Evolutionary conservation across 192 early-diverging fungal species (phyloP).

Genomic region (Funneliformis geosporum): DNA sequence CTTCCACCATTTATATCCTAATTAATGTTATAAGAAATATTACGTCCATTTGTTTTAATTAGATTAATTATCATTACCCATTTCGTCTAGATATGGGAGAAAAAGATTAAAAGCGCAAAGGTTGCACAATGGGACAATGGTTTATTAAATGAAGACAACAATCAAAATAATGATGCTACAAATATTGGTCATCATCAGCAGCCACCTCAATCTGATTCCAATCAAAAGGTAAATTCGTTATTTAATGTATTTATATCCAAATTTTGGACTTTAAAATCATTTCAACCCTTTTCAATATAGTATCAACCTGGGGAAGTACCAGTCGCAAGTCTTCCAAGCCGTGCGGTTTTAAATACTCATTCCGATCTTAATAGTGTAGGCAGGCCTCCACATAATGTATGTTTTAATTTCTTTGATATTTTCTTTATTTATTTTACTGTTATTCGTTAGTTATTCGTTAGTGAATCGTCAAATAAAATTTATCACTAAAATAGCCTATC

Average conservation of each 20-base stretch:
- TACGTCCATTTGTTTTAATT: neutral
- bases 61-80: neutral
- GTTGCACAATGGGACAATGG: neutral
- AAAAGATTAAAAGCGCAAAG: constrained; percentile 4
- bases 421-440: neutral
- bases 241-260: neutral
- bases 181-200: neutral
- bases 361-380: neutral
- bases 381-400: constrained; percentile 35
- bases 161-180: neutral
- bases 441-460: neutral
- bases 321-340: constrained; percentile 6
- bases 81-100: constrained; percentile 9
- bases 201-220: neutral
- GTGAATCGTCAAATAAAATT: neutral
- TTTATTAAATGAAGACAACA: neutral
- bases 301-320: neutral
- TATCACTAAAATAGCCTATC: neutral
- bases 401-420: neutral
- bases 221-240: neutral
- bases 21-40: neutral
- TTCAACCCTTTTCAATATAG: neutral
- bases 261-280: neutral
- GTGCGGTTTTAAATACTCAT: neutral
- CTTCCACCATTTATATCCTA: neutral